Conservation (phyloP, 106 monocot species). For the Apostasia ramifera region DNA sequence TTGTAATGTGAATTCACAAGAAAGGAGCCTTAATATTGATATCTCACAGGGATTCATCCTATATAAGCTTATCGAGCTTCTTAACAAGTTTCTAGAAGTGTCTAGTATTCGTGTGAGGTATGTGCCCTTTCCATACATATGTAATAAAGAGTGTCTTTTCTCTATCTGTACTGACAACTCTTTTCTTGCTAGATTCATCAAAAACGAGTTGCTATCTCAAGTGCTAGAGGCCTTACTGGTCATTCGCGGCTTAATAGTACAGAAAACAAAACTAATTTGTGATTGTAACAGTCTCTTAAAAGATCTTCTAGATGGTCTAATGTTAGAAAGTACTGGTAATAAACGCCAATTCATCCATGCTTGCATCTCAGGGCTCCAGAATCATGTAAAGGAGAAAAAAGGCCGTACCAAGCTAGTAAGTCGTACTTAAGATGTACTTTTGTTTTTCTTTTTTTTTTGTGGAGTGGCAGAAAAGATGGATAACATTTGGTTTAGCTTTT, state of each 20-base stretch:
- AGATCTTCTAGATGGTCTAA: slow-evolving; percentile 86
- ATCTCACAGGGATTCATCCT: slow-evolving; percentile 97
- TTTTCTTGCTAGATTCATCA: slow-evolving; percentile 63
- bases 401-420: slow-evolving; percentile 80
- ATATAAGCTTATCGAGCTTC: slow-evolving; percentile 93
- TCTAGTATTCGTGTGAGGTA: slow-evolving; percentile 88
- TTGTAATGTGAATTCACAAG: slow-evolving; percentile 68
- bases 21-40: slow-evolving; percentile 91
- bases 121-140: background rate
- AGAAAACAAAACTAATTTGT: slow-evolving; percentile 94
- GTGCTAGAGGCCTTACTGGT: slow-evolving; percentile 87
- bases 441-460: background rate
- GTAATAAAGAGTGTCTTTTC: background rate
- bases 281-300: slow-evolving; percentile 89
- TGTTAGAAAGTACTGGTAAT: slow-evolving; percentile 81
- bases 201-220: slow-evolving; percentile 73
- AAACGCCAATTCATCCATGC: slow-evolving; percentile 94
- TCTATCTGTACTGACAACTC: background rate
- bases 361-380: slow-evolving; percentile 88
- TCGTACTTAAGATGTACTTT: background rate
- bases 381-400: slow-evolving; percentile 67
- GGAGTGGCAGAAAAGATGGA: too few species aligned
- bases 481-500: too few species aligned
- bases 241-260: slow-evolving; percentile 91
- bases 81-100: slow-evolving; percentile 92